These are phyloP conservation scores for Benincasa hispida DNA, from an alignment of 306 rosid genomes.

Conservation along the genomic window DNA sequence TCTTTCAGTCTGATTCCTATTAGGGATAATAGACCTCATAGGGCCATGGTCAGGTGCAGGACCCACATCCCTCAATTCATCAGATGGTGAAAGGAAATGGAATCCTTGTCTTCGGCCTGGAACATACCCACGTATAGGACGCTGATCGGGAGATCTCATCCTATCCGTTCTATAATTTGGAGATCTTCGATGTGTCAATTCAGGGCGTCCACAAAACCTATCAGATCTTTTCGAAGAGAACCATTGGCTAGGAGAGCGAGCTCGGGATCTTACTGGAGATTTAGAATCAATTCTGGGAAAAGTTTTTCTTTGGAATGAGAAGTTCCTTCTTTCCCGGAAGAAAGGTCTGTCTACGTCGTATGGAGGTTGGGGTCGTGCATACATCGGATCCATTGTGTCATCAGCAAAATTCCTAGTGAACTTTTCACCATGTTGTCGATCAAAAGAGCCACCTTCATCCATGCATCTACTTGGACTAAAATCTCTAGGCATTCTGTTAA, in stretches of 20 bases:
- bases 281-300: slow-evolving; percentile 46
- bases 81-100: slow-evolving; percentile 42
- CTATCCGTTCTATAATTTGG: slow-evolving; percentile 60
- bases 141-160: slow-evolving; percentile 76
- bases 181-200: slow-evolving; percentile 48
- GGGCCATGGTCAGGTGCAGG: slow-evolving; percentile 60
- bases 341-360: slow-evolving; percentile 51
- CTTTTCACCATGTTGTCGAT: slow-evolving; percentile 49
- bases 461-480: slow-evolving; percentile 54
- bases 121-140: slow-evolving; percentile 43
- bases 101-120: slow-evolving; percentile 57
- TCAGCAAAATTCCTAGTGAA: slow-evolving; percentile 45
- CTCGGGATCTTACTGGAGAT: slow-evolving; percentile 65
- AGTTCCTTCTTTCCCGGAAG: slow-evolving; percentile 47
- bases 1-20: slow-evolving; percentile 49
- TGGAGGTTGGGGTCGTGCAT: slow-evolving; percentile 39
- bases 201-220: slow-evolving; percentile 64
- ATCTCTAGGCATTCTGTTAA: slow-evolving; percentile 45
- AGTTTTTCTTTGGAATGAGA: slow-evolving; percentile 54
- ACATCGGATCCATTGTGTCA: slow-evolving; percentile 36
- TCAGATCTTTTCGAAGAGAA: slow-evolving; percentile 58
- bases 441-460: slow-evolving; percentile 46
- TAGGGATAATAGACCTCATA: slow-evolving; percentile 45
- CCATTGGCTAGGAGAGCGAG: slow-evolving; percentile 79
- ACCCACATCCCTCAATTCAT: slow-evolving; percentile 62